These are phyloP conservation scores for Actinomucor elegans DNA, from an alignment of 371 early-diverging fungal genomes.

Conservation along the genomic window DNA sequence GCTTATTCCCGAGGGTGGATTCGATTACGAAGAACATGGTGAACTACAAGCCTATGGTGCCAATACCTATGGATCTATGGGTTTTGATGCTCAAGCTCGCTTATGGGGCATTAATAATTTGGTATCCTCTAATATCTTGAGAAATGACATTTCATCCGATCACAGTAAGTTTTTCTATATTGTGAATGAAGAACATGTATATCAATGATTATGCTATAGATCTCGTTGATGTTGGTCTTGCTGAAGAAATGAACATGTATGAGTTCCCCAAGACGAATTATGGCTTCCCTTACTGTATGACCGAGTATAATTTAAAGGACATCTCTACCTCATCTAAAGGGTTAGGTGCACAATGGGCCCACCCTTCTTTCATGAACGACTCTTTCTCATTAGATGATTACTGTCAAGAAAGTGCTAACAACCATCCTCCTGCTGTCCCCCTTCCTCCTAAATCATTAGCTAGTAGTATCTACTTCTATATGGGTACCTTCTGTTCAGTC, in stretches of 20 bases:
- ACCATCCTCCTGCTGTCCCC: conserved; percentile 29
- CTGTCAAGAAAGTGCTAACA: conserved; percentile 28
- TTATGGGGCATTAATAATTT: conserved; percentile 45
- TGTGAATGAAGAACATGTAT: too few species aligned
- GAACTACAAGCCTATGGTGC: conserved; percentile 37
- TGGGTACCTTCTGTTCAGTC: conserved; percentile 45
- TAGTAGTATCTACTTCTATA: conserved; percentile 33
- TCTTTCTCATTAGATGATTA: conserved; percentile 29
- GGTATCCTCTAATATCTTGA: neutral
- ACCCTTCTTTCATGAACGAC: conserved; percentile 38
- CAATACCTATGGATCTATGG: conserved; percentile 37
- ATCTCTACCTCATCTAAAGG: conserved; percentile 23
- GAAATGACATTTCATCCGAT: conserved; percentile 7
- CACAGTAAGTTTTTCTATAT: conserved; percentile 1
- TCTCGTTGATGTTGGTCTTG: conserved; percentile 22
- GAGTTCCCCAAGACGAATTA: conserved; percentile 30
- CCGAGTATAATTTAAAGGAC: conserved; percentile 26
- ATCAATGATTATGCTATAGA: too few species aligned
- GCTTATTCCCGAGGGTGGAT: conserved; percentile 32
- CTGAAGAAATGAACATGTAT: conserved; percentile 45
- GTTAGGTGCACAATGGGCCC: conserved; percentile 42
- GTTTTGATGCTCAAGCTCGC: conserved; percentile 44
- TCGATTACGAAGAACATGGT: conserved; percentile 39
- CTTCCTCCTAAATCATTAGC: conserved; percentile 26
- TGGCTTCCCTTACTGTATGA: conserved; percentile 46